Evolutionary conservation across 1,284 basidiomycete genomes (phyloP).

Genomic region (Apiotrichum brassicae): DNA sequence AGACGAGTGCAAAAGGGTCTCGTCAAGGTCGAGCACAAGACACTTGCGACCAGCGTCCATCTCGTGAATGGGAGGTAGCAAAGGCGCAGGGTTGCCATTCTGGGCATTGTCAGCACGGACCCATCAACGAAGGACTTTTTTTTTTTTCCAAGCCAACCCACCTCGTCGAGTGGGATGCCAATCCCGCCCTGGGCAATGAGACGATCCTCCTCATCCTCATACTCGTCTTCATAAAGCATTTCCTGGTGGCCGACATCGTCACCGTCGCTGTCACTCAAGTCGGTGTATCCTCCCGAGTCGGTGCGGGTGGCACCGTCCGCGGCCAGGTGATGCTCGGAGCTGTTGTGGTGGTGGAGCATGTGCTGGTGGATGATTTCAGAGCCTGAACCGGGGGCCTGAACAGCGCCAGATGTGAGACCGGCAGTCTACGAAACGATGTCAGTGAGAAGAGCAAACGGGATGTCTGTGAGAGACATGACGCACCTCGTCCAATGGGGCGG

Average conservation of each 20-base stretch:
- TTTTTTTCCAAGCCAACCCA: conserved; percentile 45
- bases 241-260: conserved; percentile 46
- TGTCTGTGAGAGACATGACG: conserved; percentile 6
- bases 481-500: conserved; percentile 38
- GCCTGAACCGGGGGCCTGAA: conserved; percentile 64
- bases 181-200: conserved; percentile 73
- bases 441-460: background rate
- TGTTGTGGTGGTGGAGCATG: conserved; percentile 24
- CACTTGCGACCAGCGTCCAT: conserved; percentile 81
- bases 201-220: conserved; percentile 69
- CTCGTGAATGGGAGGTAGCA: conserved; percentile 68
- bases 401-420: conserved; percentile 61
- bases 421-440: conserved; percentile 52
- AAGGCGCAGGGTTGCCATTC: conserved; percentile 77
- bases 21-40: conserved; percentile 88
- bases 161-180: conserved; percentile 71
- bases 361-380: conserved; percentile 32
- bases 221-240: conserved; percentile 48
- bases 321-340: conserved; percentile 29
- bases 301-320: conserved; percentile 23
- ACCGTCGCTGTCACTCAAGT: conserved; percentile 38
- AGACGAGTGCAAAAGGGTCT: conserved; percentile 88
- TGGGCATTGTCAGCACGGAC: conserved; percentile 37
- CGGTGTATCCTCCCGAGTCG: conserved; percentile 35
- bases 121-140: too few species aligned